phyloP scores from a whole-genome alignment of 2,329 filamentous ascomycete genomes.

The Apiospora malaysiana region DNA sequence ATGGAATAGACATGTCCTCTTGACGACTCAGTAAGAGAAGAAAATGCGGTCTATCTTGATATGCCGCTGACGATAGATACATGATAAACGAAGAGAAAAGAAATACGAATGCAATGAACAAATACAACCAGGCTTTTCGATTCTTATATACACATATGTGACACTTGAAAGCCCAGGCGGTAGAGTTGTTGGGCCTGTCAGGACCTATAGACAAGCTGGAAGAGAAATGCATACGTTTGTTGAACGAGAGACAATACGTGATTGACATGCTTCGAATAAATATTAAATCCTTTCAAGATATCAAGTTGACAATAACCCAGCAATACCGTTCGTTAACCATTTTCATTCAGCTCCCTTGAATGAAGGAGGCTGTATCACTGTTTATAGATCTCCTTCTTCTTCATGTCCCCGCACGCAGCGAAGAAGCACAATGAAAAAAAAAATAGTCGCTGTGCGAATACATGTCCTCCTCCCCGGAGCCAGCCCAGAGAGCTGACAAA shows the following conservation, averaged over 20 bases:
- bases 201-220: background rate
- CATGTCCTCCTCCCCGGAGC: background rate
- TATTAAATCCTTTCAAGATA: background rate
- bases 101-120: constrained; percentile 4
- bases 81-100: background rate
- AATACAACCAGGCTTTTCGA: background rate
- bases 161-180: background rate
- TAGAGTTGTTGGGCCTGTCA: background rate
- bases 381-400: background rate
- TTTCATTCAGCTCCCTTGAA: no score
- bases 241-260: background rate
- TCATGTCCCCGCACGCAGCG: background rate
- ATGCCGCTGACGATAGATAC: background rate
- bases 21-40: background rate
- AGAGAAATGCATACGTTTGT: background rate
- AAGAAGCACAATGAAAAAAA: background rate
- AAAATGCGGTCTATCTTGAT: background rate
- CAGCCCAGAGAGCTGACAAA: background rate
- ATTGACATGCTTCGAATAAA: no score
- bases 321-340: background rate
- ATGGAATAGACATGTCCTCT: background rate
- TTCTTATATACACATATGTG: background rate
- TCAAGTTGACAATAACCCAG: background rate
- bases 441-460: background rate
- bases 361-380: no score